These are phyloP conservation scores for Ceratocystis eucalypticola DNA, from an alignment of 2,329 filamentous ascomycete species.

Conservation along the genomic window DNA sequence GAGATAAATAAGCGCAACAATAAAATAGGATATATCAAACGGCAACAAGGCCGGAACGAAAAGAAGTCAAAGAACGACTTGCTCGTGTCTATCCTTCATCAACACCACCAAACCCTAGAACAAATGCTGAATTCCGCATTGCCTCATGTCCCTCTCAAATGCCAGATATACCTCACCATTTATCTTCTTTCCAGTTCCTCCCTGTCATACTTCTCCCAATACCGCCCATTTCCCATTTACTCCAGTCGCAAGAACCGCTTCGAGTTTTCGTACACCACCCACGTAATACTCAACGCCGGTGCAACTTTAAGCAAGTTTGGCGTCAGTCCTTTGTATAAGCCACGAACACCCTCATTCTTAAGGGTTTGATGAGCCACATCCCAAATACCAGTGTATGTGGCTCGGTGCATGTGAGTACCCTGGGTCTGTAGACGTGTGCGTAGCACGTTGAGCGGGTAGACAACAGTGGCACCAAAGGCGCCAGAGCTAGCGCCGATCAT, in stretches of 20 bases:
- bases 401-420: conserved; percentile 79
- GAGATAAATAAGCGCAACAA: background rate
- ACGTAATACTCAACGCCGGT: conserved; percentile 88
- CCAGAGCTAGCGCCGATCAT: conserved; percentile 84
- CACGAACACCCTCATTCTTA: conserved; percentile 65
- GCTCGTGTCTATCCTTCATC: background rate
- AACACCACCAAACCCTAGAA: conserved; percentile 36
- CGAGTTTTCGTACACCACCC: conserved; percentile 83
- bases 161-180: conserved; percentile 18
- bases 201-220: conserved; percentile 7
- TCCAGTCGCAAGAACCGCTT: conserved; percentile 55
- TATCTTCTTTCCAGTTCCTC: background rate
- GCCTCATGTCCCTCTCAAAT: conserved; percentile 20
- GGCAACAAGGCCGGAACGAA: background rate
- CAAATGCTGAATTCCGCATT: conserved; percentile 35
- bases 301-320: conserved; percentile 94
- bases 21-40: conserved; percentile 1
- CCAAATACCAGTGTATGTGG: conserved; percentile 79
- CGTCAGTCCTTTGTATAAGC: conserved; percentile 87
- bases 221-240: conserved; percentile 22
- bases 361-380: conserved; percentile 80
- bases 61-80: conserved; percentile 4
- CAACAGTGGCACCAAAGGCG: conserved; percentile 80
- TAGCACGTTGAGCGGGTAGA: conserved; percentile 89
- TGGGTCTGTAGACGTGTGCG: conserved; percentile 87